A percentile compares a stretch with the other conserved stretches of the same genome.
Conservation (phyloP, 257 asterid species). For the Scutellaria galericulata region DNA sequence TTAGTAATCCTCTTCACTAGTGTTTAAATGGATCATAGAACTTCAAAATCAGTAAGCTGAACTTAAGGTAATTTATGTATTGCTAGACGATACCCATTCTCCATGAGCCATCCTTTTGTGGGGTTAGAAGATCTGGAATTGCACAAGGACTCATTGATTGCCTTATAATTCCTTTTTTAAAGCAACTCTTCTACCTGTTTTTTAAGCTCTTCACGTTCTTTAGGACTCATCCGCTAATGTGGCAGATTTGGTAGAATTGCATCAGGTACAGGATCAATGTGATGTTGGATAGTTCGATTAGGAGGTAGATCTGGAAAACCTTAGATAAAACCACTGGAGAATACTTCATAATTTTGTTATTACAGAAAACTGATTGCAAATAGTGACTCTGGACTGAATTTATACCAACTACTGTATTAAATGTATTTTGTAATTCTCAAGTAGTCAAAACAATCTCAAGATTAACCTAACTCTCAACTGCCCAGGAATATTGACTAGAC, state of each 20-base stretch:
- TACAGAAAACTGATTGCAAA: not conserved
- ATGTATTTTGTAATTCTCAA: not conserved
- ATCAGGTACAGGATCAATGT: not conserved
- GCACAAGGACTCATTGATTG: not conserved
- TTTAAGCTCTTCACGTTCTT: not conserved
- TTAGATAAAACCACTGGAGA: not conserved
- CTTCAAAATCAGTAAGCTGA: conserved; percentile 17
- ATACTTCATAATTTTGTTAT: not conserved
- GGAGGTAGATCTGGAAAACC: not conserved
- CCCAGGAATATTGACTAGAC: not conserved
- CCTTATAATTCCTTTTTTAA: not conserved
- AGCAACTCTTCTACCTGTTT: not conserved
- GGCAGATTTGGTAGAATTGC: conserved; percentile 1
- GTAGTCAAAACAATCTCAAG: not conserved
- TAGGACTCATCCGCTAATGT: not conserved
- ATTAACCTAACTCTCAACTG: not conserved
- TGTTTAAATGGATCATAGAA: not conserved
- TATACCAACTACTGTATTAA: not conserved
- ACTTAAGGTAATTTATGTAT: not conserved
- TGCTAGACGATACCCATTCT: not conserved
- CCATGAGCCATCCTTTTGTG: not conserved
- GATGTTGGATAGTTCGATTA: not conserved
- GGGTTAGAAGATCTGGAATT: not conserved
- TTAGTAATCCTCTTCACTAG: not conserved
- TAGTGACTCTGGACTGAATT: not conserved